phyloP scores from a whole-genome alignment of 192 early-diverging fungal species.

The Rhizophagus sp. region DNA sequence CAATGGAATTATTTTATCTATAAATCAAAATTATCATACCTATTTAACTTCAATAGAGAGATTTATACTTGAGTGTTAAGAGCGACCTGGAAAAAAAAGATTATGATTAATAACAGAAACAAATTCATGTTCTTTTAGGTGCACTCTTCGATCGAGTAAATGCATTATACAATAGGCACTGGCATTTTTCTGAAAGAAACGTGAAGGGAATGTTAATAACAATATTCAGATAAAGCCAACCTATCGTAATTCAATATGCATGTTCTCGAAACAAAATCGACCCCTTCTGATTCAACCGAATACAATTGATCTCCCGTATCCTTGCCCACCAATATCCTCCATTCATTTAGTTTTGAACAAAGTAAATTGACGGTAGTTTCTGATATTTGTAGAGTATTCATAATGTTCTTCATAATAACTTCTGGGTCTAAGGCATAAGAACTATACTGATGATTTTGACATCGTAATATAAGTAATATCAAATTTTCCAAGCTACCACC shows the following conservation, averaged over 20 bases:
- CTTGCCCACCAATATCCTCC: background rate
- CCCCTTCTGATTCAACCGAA: slow-evolving; percentile 2
- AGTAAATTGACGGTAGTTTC: background rate
- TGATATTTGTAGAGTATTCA: slow-evolving; percentile 3
- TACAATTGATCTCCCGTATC: background rate
- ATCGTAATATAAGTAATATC: background rate
- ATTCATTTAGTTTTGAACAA: background rate
- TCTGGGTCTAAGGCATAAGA: background rate
- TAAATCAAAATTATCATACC: no score
- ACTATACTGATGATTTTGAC: background rate
- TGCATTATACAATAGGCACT: no score
- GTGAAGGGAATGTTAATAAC: background rate
- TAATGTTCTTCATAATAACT: slow-evolving; percentile 6
- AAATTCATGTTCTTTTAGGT: no score
- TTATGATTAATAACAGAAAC: no score
- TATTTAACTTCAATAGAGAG: no score
- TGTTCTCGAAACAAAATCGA: background rate
- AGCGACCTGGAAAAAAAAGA: no score
- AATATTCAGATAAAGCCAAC: background rate
- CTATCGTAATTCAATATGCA: background rate
- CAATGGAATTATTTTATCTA: no score
- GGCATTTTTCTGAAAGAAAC: background rate
- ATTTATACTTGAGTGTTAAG: no score
- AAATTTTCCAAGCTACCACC: background rate
- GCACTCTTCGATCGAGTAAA: no score